phyloP scores from a whole-genome alignment of 1,139 yeast species.

The Pichia sp. region DNA sequence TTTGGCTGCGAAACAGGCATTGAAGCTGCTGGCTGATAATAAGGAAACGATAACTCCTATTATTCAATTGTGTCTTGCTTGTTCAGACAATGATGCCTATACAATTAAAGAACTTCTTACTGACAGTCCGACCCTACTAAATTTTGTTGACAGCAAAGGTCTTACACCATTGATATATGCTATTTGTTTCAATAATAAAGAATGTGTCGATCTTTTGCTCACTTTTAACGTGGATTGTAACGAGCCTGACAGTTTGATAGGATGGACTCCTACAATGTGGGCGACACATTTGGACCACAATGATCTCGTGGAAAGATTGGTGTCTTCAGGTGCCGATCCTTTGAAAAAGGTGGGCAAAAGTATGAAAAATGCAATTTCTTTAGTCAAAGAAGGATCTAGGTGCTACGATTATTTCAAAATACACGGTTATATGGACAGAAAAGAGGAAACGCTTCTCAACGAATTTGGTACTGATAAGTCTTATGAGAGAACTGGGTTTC shows the following conservation, averaged over 20 bases:
- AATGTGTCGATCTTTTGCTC: conserved; percentile 36
- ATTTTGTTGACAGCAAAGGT: conserved; percentile 33
- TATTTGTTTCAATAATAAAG: conserved; percentile 39
- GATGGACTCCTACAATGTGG: conserved; percentile 44
- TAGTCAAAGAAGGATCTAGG: conserved; percentile 30
- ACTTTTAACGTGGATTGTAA: conserved; percentile 28
- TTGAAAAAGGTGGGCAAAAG: conserved; percentile 26
- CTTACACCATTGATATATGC: conserved; percentile 45
- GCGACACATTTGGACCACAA: conserved; percentile 32
- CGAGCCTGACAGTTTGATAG: conserved; percentile 29
- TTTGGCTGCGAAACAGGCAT: conserved; percentile 39
- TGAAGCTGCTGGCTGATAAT: conserved; percentile 25
- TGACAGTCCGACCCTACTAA: conserved; percentile 28
- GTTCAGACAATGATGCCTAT: conserved; percentile 44
- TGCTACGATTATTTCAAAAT: conserved; percentile 31
- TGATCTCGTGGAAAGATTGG: conserved; percentile 28
- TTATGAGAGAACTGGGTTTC: no score
- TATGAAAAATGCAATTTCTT: conserved; percentile 30
- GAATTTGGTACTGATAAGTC: conserved; percentile 14
- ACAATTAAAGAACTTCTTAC: conserved; percentile 33
- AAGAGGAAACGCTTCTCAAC: not conserved
- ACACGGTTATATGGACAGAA: conserved; percentile 25
- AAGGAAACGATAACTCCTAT: conserved; percentile 19
- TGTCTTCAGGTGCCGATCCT: conserved; percentile 34
- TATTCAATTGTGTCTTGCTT: conserved; percentile 35